phyloP scores from a whole-genome alignment of 2,329 filamentous ascomycete species.

The Ceratocystis variospora region DNA sequence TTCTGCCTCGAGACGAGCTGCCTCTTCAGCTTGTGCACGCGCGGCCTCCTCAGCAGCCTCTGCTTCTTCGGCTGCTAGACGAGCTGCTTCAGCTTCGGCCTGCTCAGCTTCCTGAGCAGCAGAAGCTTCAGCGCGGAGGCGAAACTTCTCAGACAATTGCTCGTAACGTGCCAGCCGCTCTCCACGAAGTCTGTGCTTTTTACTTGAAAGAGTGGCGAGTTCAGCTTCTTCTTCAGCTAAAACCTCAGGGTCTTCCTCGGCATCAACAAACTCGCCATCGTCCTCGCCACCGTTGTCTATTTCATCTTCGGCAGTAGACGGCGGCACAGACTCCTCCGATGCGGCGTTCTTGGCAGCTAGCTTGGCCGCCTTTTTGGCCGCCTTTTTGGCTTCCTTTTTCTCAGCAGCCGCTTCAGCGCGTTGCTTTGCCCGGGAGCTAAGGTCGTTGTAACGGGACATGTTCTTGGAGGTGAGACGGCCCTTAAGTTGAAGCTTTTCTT shows the following conservation, averaged over 20 bases:
- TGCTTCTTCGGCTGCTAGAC: constrained; percentile 22
- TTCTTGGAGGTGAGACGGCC: constrained; percentile 11
- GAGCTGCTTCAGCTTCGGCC: neutral
- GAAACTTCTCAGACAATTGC: constrained; percentile 9
- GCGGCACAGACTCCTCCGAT: neutral
- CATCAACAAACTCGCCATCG: constrained; percentile 12
- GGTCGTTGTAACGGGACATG: constrained; percentile 12
- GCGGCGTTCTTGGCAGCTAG: constrained; percentile 22
- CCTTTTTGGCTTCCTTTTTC: constrained; percentile 26
- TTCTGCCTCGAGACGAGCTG: neutral
- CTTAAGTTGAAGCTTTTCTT: constrained; percentile 12
- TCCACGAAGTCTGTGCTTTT: constrained; percentile 17
- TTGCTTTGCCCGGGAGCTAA: constrained; percentile 8
- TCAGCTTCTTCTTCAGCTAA: constrained; percentile 27
- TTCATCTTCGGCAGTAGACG: neutral
- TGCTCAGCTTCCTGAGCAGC: constrained; percentile 23
- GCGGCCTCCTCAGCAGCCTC: constrained; percentile 22
- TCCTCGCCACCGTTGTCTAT: constrained; percentile 1
- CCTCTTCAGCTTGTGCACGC: neutral
- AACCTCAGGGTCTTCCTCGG: constrained; percentile 15
- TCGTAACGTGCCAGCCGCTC: constrained; percentile 5
- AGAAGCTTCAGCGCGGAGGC: constrained; percentile 19
- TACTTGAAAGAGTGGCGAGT: constrained; percentile 27
- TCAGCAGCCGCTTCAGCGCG: constrained; percentile 20
- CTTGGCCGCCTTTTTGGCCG: constrained; percentile 26